A percentile compares a stretch with the other conserved stretches of the same genome.
phyloP scores from a whole-genome alignment of 2,329 filamentous ascomycete species.

The Aspergillus novoparasiticus region DNA sequence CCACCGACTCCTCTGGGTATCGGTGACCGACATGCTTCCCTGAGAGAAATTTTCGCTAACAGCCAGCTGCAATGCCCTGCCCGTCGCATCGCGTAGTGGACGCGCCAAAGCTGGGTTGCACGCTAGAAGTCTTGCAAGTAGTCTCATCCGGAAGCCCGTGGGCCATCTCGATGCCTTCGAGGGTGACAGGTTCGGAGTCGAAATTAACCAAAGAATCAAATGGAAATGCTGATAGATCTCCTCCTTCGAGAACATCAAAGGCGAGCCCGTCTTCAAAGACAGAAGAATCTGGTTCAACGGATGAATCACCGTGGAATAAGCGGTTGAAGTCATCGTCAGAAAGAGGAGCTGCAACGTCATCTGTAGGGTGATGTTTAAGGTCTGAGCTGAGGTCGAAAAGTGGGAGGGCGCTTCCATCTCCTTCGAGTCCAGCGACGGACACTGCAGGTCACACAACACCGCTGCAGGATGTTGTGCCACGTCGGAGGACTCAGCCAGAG shows the following conservation, averaged over 20 bases:
- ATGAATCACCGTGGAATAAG: conserved; percentile 64
- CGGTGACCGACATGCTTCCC: conserved; percentile 37
- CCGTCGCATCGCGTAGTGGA: conserved; percentile 57
- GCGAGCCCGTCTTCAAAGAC: conserved; percentile 75
- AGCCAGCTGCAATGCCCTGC: conserved; percentile 56
- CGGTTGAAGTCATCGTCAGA: conserved; percentile 68
- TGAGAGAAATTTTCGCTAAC: conserved; percentile 45
- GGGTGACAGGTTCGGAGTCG: conserved; percentile 52
- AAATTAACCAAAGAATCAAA: conserved; percentile 60
- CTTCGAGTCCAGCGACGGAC: conserved; percentile 75
- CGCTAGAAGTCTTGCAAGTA: conserved; percentile 53
- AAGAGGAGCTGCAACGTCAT: conserved; percentile 66
- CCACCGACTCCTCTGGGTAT: conserved; percentile 33
- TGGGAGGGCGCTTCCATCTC: conserved; percentile 51
- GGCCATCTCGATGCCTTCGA: conserved; percentile 48
- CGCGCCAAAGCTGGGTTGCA: conserved; percentile 58
- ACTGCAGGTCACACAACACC: conserved; percentile 99
- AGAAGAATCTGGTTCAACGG: conserved; percentile 72
- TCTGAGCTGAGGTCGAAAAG: conserved; percentile 43
- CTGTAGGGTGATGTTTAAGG: conserved; percentile 54
- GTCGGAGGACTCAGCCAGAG: conserved; percentile 68
- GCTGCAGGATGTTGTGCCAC: conserved; percentile 99
- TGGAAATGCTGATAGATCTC: conserved; percentile 53
- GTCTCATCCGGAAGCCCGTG: conserved; percentile 52
- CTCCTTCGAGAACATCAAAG: conserved; percentile 65